Evolutionary conservation across 2,329 filamentous ascomycete species (phyloP).

Genomic region (Neonectria neomacrospora): DNA sequence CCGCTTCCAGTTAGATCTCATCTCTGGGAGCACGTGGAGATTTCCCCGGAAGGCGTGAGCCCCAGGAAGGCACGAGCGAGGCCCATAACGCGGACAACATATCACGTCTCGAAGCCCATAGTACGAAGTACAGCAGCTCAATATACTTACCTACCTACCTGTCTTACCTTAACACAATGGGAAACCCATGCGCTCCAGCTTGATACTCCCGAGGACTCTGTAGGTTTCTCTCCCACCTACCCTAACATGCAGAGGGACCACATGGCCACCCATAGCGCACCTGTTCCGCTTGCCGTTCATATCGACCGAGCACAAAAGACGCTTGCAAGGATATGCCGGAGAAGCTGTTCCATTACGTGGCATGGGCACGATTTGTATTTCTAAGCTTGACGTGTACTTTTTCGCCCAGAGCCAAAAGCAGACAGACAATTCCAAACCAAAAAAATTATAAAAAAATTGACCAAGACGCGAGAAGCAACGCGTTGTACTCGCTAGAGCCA

Average conservation of each 20-base stretch:
- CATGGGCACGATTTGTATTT: background rate
- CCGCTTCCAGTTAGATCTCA: background rate
- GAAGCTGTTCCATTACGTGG: background rate
- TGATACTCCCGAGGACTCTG: background rate
- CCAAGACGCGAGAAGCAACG: slow-evolving; percentile 7
- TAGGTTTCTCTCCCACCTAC: background rate
- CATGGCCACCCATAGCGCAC: background rate
- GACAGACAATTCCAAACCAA: background rate
- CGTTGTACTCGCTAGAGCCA: background rate
- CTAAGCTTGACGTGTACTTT: background rate
- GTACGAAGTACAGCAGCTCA: background rate
- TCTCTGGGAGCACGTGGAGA: background rate
- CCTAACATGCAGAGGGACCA: background rate
- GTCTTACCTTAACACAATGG: no score
- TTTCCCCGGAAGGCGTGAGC: background rate
- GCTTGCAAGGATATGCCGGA: background rate
- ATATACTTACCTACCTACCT: no score
- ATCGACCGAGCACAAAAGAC: background rate
- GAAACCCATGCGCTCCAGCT: background rate
- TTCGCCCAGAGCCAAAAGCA: background rate
- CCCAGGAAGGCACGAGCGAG: background rate
- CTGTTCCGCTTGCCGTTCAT: background rate
- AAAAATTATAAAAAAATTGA: no score
- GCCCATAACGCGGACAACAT: background rate
- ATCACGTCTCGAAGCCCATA: background rate